Evolutionary conservation across 768 basidiomycete genomes (phyloP).

Genomic region (Calocera viscosa): DNA sequence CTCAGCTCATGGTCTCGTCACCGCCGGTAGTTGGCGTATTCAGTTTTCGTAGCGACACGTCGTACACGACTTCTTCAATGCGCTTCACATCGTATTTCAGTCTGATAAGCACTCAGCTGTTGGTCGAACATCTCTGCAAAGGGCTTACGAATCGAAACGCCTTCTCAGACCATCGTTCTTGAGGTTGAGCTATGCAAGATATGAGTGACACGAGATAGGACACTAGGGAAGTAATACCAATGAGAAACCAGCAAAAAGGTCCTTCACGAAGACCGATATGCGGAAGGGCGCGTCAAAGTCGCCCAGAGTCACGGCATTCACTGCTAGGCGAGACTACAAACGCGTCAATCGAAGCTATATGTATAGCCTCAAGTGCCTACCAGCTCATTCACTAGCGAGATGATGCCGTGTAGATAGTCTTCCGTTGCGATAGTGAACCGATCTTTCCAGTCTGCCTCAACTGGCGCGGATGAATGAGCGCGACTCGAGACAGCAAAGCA

Average conservation of each 20-base stretch:
- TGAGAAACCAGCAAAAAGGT: slow-evolving; percentile 70
- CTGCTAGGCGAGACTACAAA: slow-evolving; percentile 56
- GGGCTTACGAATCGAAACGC: slow-evolving; percentile 37
- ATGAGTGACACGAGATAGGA: not conserved
- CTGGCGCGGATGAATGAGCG: too few species aligned
- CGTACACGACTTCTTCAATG: slow-evolving; percentile 84
- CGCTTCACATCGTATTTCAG: slow-evolving; percentile 81
- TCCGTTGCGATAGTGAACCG: slow-evolving; percentile 52
- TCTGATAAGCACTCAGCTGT: too few species aligned
- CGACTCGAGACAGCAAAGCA: too few species aligned
- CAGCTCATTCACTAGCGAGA: slow-evolving; percentile 66
- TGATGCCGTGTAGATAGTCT: slow-evolving; percentile 72
- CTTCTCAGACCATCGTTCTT: slow-evolving; percentile 68
- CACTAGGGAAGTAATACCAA: slow-evolving; percentile 39
- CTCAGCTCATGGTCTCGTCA: not conserved
- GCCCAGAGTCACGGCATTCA: slow-evolving; percentile 72
- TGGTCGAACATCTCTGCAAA: not conserved
- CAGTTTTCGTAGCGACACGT: slow-evolving; percentile 65
- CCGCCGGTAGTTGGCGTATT: not conserved
- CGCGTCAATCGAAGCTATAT: not conserved
- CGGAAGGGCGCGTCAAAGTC: slow-evolving; percentile 67
- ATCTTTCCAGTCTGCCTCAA: slow-evolving; percentile 57
- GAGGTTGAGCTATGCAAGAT: slow-evolving; percentile 48
- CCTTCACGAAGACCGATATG: slow-evolving; percentile 23
- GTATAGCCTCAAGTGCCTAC: slow-evolving; percentile 30